Base-by-base conservation (phyloP, 2,329 filamentous ascomycete species). In the Emericellopsis atlantica region DNA sequence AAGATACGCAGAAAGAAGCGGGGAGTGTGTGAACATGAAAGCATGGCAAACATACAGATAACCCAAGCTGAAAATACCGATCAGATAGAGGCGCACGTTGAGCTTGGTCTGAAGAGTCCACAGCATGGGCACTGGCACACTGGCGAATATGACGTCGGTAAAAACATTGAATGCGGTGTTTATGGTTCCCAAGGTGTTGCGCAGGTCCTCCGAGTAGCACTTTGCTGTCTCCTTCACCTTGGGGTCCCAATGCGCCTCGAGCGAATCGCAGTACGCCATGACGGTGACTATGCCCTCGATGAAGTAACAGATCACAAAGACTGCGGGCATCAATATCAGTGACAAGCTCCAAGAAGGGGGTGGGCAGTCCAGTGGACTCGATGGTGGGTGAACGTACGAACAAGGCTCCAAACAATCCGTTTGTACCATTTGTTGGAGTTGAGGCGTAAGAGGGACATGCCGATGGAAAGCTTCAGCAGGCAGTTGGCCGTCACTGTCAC, bases 91-190 rank as follows among this genome's bases (percentile, higher is more conserved):
- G 18, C 58, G 54, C 1, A 56, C 56, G 10, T 54, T 54, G n/a
- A 49, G 48, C 46, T 60, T 61, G 50, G 62, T 55, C 41, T 66
- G 58, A 14, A 66, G 48, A 7, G 50, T 48, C 56, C 60, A 62
- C 38, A 67, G 61, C 41, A 68, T 56, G 3, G 61, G 59, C 2
- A 66, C 51, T 1, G 65, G 64, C 15, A 67, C 49, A 1, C 59
- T 56, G 1, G 62, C 64, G 32, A 66, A 64, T 14, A 58, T 51
- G 8, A 65, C 52, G 40, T 67, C 64, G n/a, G 63, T 66, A 7
- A 58, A 54, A 32, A 67, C 64, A 42, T 66, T 65, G 50, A 63
- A 57, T 5, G 50, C 58, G 15, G 39, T 16, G 23, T 33, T 36
- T n/a, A 40, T 34, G 12, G 32, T 21, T 4, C 31, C 39, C 7